phyloP scores from a whole-genome alignment of 129 eudicot species.

The Escallonia rubra region DNA sequence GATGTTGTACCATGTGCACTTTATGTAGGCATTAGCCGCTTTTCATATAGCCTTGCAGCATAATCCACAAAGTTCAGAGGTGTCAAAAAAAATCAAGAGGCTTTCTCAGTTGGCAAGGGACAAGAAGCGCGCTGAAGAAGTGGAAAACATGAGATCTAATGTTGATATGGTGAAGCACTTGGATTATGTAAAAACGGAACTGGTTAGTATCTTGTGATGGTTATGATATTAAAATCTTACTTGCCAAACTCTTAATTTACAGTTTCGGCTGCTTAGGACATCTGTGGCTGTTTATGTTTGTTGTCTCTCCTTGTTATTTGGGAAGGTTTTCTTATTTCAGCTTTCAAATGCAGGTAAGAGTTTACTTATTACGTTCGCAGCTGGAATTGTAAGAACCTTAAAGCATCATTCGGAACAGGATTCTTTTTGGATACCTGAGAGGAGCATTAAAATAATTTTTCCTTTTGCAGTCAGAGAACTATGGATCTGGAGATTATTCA shows the following conservation, averaged over 20 bases:
- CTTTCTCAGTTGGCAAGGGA: constrained; percentile 66
- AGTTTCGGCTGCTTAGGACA: neutral
- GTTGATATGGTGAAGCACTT: constrained; percentile 80
- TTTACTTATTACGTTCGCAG: neutral
- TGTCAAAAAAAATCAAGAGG: constrained; percentile 85
- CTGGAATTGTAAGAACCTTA: neutral
- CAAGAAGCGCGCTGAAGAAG: constrained; percentile 73
- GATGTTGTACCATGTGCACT: constrained; percentile 12
- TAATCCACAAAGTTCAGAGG: constrained; percentile 91
- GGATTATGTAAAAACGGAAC: constrained; percentile 59
- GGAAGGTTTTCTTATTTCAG: neutral
- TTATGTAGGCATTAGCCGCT: constrained; percentile 75
- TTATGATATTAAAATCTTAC: too few species aligned
- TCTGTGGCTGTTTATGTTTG: neutral
- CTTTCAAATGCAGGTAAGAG: neutral
- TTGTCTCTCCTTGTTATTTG: constrained; percentile 3
- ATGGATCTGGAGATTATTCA: constrained; percentile 55
- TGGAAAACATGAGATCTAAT: constrained; percentile 66
- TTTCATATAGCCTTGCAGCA: constrained; percentile 64
- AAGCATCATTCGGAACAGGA: neutral
- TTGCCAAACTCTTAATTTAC: too few species aligned
- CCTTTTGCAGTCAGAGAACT: constrained; percentile 54
- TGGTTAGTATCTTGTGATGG: constrained; percentile 34
- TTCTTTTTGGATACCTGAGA: neutral
- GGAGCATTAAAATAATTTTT: constrained; percentile 4